These are phyloP conservation scores for Cladophialophora exuberans DNA, from an alignment of 2,329 filamentous ascomycete species.

Conservation along the genomic window DNA sequence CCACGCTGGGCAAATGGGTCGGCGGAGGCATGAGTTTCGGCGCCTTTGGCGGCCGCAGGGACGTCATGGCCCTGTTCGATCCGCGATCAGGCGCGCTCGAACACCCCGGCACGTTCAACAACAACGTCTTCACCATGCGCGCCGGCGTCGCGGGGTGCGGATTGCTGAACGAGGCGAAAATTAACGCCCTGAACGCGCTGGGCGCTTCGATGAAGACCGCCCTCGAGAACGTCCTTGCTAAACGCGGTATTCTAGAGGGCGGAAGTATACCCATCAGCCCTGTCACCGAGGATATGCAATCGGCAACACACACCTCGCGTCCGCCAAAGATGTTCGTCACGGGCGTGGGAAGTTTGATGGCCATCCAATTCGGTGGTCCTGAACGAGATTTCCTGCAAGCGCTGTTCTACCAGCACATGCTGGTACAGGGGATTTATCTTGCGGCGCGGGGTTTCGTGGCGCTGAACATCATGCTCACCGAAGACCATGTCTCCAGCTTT, in stretches of 20 bases:
- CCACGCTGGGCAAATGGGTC: slow-evolving; percentile 68
- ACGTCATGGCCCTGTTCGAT: slow-evolving; percentile 64
- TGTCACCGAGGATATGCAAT: slow-evolving; percentile 17
- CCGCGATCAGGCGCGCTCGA: slow-evolving; percentile 48
- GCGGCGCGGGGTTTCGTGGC: slow-evolving; percentile 39
- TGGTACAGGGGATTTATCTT: slow-evolving; percentile 36
- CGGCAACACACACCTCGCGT: slow-evolving; percentile 13
- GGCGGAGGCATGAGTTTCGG: slow-evolving; percentile 70
- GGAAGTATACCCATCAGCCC: slow-evolving; percentile 10
- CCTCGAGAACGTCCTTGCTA: slow-evolving; percentile 29
- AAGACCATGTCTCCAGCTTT: slow-evolving; percentile 30
- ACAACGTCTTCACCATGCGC: slow-evolving; percentile 65
- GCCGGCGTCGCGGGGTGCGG: slow-evolving; percentile 51
- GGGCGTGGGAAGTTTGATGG: slow-evolving; percentile 38
- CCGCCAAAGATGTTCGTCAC: slow-evolving; percentile 37
- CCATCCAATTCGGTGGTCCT: slow-evolving; percentile 35
- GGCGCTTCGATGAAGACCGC: slow-evolving; percentile 34
- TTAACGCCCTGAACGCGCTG: slow-evolving; percentile 34
- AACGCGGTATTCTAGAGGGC: slow-evolving; percentile 4
- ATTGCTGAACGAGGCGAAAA: slow-evolving; percentile 29
- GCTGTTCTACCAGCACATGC: slow-evolving; percentile 38
- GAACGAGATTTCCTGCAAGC: slow-evolving; percentile 30
- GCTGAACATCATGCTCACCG: slow-evolving; percentile 36
- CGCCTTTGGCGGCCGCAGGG: slow-evolving; percentile 64
- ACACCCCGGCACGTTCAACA: slow-evolving; percentile 70